Conservation (phyloP, 164 flowering plant species). For the Vitis riparia region DNA sequence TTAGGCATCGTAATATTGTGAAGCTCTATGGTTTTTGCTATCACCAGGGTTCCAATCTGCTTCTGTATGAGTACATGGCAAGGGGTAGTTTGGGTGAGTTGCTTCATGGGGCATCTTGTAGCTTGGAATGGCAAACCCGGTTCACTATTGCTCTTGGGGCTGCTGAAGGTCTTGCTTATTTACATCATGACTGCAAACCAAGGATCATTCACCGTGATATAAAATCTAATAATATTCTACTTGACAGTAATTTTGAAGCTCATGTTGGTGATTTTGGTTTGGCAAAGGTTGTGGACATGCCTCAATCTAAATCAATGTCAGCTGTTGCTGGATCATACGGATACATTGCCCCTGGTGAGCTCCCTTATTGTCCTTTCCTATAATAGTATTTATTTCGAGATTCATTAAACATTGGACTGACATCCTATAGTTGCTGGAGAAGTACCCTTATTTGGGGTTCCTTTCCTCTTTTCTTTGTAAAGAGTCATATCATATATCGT, state of each 20-base stretch:
- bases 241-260: slow-evolving; percentile 85
- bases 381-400: not conserved
- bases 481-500: too few species aligned
- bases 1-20: slow-evolving; percentile 92
- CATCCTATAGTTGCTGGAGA: not conserved
- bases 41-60: slow-evolving; percentile 83
- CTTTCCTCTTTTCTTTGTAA: too few species aligned
- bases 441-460: too few species aligned
- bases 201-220: slow-evolving; percentile 95
- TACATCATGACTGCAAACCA: slow-evolving; percentile 97
- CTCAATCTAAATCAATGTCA: slow-evolving; percentile 89
- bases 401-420: not conserved
- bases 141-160: slow-evolving; percentile 85
- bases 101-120: slow-evolving; percentile 64
- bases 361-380: not conserved
- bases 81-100: slow-evolving; percentile 88
- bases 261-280: slow-evolving; percentile 98
- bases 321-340: slow-evolving; percentile 99
- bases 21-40: slow-evolving; percentile 84
- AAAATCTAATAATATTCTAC: slow-evolving; percentile 86
- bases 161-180: slow-evolving; percentile 88
- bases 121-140: slow-evolving; percentile 78
- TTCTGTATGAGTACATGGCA: slow-evolving; percentile 87
- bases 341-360: slow-evolving; percentile 97
- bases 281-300: slow-evolving; percentile 96